Conservation (phyloP, 306 rosid species). For the Rosa multiflora region DNA sequence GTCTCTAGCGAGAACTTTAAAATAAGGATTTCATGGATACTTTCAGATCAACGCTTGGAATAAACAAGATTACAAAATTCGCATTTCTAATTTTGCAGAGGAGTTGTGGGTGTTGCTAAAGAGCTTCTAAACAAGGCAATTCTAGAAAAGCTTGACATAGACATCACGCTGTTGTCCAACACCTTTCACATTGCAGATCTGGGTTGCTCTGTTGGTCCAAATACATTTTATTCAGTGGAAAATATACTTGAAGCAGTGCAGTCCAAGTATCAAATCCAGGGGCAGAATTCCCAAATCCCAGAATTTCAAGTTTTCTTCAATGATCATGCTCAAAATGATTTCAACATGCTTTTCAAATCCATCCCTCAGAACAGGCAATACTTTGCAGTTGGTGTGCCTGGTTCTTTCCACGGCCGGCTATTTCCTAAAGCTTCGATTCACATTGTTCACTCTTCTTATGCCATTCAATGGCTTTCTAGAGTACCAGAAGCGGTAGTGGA, state of each 20-base stretch:
- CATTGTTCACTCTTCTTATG: conserved; percentile 22
- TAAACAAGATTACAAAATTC: too few relatives aligned
- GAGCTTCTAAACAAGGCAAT: too few relatives aligned
- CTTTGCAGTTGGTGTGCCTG: conserved; percentile 31
- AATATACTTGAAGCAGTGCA: neutral
- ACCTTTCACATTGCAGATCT: too few relatives aligned
- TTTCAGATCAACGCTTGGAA: too few relatives aligned
- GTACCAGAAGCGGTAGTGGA: conserved; percentile 21
- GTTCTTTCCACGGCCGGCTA: conserved; percentile 31
- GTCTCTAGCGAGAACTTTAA: too few relatives aligned
- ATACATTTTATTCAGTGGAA: neutral
- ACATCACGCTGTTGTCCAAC: too few relatives aligned
- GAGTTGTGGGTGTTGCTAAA: too few relatives aligned
- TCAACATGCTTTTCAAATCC: conserved; percentile 30
- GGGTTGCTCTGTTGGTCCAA: too few relatives aligned
- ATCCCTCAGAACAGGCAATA: neutral
- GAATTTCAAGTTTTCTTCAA: neutral
- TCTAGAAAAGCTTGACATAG: too few relatives aligned
- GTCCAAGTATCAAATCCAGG: neutral
- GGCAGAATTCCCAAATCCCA: neutral
- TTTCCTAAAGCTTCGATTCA: conserved; percentile 35
- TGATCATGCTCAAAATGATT: conserved; percentile 22
- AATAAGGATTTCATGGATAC: too few relatives aligned
- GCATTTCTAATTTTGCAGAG: too few relatives aligned
- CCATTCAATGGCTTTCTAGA: conserved; percentile 37